Base-by-base conservation (phyloP, 1,284 basidiomycete genomes). In the Sanghuangporus weigelae region DNA sequence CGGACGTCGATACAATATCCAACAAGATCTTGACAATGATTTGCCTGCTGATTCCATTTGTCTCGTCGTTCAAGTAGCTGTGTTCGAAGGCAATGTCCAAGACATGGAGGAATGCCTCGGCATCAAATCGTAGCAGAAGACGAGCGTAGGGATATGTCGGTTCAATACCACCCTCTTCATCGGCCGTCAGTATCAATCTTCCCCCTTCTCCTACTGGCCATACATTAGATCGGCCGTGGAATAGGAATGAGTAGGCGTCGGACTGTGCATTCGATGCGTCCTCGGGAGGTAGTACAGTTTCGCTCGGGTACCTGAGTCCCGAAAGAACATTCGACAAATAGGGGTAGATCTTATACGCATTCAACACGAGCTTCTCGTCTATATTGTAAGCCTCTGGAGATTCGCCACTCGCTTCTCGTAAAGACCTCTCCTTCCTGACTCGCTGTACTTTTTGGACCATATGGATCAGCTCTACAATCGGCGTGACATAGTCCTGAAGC, bases 21-120 rank as follows among this genome's bases (percentile, higher is more conserved):
- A 96, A 80, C 57, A 99, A 79, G 55, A 95, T 88, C 68, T 92
- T 90, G 69, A 97, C 79, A 64, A 98, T 89, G 57, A 89, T 81
- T 63, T 96, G 88, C 40, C 97, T 89, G 68, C 83, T 93, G 61
- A 90, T 82, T 26, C 78, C 77, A 57, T 81, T 79, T 0, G 82
- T 77, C 57, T 89, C 83, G 62, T 93, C 92, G 71, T 96, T 95
- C 23, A 98, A 83, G 74, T 92, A 96, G 1, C 89, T 77, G 70
- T 98, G 95, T 74, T 99, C 97, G 68, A 98, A 96, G 0, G 93
- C 95, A 59, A 96, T 85, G 74, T 99, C 97, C 67, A 99, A 80
- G 0, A 92, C 88, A 72, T 99, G 95, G 11, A 99, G 84, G 73
- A 98, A 92, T 0, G 95, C 93, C 74, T 99, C 97, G 3, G 96